These are phyloP conservation scores for Tieghemiomyces parasiticus DNA, from an alignment of 192 early-diverging fungal genomes.

Conservation along the genomic window DNA sequence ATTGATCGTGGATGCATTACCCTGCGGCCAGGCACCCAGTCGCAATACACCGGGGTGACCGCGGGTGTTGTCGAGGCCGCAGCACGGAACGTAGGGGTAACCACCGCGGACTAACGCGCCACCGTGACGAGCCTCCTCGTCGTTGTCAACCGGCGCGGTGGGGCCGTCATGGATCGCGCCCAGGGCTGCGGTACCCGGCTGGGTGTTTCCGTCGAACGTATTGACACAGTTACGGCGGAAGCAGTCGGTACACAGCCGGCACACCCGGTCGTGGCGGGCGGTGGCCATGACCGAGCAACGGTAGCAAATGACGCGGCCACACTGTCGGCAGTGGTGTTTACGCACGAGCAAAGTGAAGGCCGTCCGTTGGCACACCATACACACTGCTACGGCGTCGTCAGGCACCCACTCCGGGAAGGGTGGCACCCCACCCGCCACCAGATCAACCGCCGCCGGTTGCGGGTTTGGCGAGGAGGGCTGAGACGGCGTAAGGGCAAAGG, in stretches of 20 bases:
- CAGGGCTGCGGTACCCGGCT: neutral
- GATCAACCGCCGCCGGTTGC: neutral
- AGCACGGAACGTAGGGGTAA: no score
- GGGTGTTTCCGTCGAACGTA: neutral
- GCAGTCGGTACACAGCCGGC: constrained; percentile 8
- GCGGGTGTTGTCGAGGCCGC: no score
- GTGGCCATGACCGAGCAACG: constrained; percentile 21
- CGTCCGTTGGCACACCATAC: constrained; percentile 31
- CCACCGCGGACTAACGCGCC: neutral
- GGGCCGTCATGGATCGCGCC: no score
- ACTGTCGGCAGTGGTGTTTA: constrained; percentile 28
- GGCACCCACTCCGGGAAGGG: constrained; percentile 22
- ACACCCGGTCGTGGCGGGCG: constrained; percentile 5
- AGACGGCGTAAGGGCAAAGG: neutral
- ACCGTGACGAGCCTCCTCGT: neutral
- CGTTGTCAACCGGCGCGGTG: neutral
- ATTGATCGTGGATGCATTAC: no score
- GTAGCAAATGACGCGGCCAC: constrained; percentile 32
- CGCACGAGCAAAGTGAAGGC: constrained; percentile 34
- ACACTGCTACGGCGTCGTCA: constrained; percentile 22
- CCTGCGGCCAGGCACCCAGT: neutral
- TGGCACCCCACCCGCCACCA: neutral
- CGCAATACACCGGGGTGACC: neutral
- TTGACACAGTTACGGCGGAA: neutral
- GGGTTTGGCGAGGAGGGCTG: neutral